A percentile compares a stretch with the other conserved stretches of the same genome.
phyloP scores from a whole-genome alignment of 169 alveolate species.

The Cryptosporidium parvum region DNA sequence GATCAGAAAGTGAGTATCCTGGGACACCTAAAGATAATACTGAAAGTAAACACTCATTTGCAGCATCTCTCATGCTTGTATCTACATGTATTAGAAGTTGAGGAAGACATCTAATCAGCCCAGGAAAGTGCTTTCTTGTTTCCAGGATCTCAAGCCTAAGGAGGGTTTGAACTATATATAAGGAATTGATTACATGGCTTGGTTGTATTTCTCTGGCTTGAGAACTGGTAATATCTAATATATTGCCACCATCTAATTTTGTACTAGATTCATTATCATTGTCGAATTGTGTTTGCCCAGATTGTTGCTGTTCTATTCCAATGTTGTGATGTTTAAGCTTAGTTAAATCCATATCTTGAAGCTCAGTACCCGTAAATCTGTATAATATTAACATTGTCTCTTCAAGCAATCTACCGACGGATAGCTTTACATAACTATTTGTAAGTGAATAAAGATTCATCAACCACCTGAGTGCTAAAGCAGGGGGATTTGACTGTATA shows the following conservation, averaged over 20 bases:
- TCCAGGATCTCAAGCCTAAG: slow-evolving; percentile 47
- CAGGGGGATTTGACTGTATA: slow-evolving; percentile 56
- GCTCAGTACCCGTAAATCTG: slow-evolving; percentile 45
- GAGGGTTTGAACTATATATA: slow-evolving; percentile 24
- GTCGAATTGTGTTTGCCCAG: neutral
- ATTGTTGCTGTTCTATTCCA: neutral
- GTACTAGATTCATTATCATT: neutral
- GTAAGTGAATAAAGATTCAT: slow-evolving; percentile 52
- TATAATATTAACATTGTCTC: slow-evolving; percentile 34
- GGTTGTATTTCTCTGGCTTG: slow-evolving; percentile 43
- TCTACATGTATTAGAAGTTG: slow-evolving; percentile 52
- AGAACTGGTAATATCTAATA: slow-evolving; percentile 31
- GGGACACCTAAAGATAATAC: slow-evolving; percentile 44
- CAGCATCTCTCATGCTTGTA: slow-evolving; percentile 57
- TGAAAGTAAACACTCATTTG: slow-evolving; percentile 41
- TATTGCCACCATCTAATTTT: neutral
- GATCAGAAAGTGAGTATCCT: slow-evolving; percentile 39
- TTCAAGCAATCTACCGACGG: slow-evolving; percentile 27
- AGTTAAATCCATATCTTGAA: slow-evolving; percentile 13
- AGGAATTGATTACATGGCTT: slow-evolving; percentile 24
- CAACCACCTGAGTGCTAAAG: slow-evolving; percentile 58
- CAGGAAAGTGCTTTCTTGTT: slow-evolving; percentile 41
- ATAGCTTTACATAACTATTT: slow-evolving; percentile 30
- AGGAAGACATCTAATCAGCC: slow-evolving; percentile 38
- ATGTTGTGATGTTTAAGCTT: neutral